Evolutionary conservation across 345 rosid species (phyloP).

Genomic region (Hibiscus mutabilis): DNA sequence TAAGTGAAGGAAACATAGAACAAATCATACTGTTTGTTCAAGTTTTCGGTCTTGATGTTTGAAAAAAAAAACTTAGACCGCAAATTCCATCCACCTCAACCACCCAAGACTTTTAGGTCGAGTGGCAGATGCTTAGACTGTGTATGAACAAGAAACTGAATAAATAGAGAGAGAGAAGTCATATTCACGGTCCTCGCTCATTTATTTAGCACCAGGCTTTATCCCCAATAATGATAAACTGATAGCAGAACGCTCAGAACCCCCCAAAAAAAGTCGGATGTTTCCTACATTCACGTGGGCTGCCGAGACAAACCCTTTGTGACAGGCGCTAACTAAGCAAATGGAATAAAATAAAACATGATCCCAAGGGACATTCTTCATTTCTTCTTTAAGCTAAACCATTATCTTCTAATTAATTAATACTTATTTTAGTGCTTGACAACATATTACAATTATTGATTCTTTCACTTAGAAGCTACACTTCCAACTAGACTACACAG

Average conservation of each 20-base stretch:
- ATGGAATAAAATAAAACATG: constrained; percentile 1
- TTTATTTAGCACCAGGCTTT: constrained; percentile 6
- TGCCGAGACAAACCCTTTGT: neutral
- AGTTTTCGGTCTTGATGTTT: neutral
- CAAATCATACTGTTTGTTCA: neutral
- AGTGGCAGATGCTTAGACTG: neutral
- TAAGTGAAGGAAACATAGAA: no score
- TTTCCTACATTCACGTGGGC: constrained; percentile 6
- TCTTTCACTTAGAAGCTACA: neutral
- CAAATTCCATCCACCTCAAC: neutral
- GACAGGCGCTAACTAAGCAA: constrained; percentile 7
- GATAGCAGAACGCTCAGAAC: neutral
- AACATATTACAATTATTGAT: neutral
- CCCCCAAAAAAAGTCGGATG: constrained; percentile 10
- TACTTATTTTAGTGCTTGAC: neutral
- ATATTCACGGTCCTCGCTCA: neutral
- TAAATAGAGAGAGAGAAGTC: neutral
- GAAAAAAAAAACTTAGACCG: neutral
- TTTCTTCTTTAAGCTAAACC: constrained; percentile 4
- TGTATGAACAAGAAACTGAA: neutral
- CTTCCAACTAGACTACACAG: constrained; percentile 1
- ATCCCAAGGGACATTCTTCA: constrained; percentile 9
- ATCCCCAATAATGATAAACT: constrained; percentile 7
- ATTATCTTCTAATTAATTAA: neutral
- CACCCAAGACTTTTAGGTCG: neutral